Conservation (phyloP, 495 filamentous ascomycete genomes). For the Acidomyces sp. region DNA sequence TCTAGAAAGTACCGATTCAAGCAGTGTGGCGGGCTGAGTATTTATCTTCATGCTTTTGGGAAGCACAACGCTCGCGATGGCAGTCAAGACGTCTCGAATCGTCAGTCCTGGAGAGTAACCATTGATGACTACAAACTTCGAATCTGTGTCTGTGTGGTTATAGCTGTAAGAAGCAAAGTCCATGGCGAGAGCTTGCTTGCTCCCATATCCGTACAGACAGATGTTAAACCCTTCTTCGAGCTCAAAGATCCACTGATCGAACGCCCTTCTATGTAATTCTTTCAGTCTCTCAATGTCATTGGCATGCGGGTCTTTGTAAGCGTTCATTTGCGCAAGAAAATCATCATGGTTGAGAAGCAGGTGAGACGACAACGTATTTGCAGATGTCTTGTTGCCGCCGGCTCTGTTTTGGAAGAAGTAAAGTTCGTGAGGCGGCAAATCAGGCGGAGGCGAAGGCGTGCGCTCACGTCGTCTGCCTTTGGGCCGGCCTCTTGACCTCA, state of each 20-base stretch:
- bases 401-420: conserved; percentile 90
- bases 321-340: conserved; percentile 60
- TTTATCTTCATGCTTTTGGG: conserved; percentile 45
- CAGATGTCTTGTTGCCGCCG: conserved; percentile 68
- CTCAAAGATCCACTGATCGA: conserved; percentile 89
- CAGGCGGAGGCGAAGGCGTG: conserved; percentile 63
- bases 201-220: conserved; percentile 85
- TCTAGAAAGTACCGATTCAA: conserved; percentile 48
- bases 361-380: conserved; percentile 66
- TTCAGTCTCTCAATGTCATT: conserved; percentile 58
- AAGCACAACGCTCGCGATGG: conserved; percentile 52
- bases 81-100: conserved; percentile 65
- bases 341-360: conserved; percentile 72
- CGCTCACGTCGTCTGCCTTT: conserved; percentile 51
- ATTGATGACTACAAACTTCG: conserved; percentile 71
- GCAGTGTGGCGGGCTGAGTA: conserved; percentile 49
- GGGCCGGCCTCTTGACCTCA: conserved; percentile 41
- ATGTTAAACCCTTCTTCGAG: conserved; percentile 78
- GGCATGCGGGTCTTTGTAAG: conserved; percentile 57
- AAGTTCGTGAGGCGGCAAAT: conserved; percentile 73
- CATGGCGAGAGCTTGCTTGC: conserved; percentile 64
- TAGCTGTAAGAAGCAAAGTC: conserved; percentile 66
- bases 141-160: conserved; percentile 21
- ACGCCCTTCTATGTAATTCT: conserved; percentile 63
- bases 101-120: conserved; percentile 69